A percentile compares a stretch with the other conserved stretches of the same genome.
These are phyloP conservation scores for Venturia asperata DNA, from an alignment of 2,329 filamentous ascomycete genomes.

Conservation along the genomic window DNA sequence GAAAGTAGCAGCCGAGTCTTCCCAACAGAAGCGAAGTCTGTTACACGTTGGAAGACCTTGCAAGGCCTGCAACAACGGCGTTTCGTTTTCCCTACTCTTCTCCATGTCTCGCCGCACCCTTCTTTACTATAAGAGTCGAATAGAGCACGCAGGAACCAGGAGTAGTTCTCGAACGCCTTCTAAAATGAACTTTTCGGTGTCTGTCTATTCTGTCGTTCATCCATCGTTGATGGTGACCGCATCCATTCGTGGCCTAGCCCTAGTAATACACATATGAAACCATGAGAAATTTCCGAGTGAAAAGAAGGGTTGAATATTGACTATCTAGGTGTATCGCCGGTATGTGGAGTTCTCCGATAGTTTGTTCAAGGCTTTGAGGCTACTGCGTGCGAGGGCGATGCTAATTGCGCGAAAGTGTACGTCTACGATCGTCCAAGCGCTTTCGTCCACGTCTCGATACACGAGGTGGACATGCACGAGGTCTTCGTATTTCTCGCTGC, in stretches of 20 bases:
- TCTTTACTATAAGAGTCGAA: neutral
- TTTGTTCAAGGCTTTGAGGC: neutral
- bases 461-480: too few relatives aligned
- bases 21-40: neutral
- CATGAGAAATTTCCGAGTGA: neutral
- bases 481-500: too few relatives aligned
- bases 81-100: neutral
- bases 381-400: too few relatives aligned
- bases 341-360: neutral
- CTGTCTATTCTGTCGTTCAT: too few relatives aligned
- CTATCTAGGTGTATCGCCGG: neutral
- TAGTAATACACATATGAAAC: neutral
- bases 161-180: neutral
- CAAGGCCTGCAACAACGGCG: neutral
- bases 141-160: neutral
- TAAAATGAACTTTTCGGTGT: neutral
- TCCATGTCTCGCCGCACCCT: neutral
- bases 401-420: too few relatives aligned
- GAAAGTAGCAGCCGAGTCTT: neutral
- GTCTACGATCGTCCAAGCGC: too few relatives aligned
- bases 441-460: too few relatives aligned
- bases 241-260: neutral
- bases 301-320: neutral
- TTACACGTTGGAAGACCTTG: neutral
- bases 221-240: too few relatives aligned